Base-by-base conservation (phyloP, 768 basidiomycete genomes). In the Rhizopogon vinicolor region DNA sequence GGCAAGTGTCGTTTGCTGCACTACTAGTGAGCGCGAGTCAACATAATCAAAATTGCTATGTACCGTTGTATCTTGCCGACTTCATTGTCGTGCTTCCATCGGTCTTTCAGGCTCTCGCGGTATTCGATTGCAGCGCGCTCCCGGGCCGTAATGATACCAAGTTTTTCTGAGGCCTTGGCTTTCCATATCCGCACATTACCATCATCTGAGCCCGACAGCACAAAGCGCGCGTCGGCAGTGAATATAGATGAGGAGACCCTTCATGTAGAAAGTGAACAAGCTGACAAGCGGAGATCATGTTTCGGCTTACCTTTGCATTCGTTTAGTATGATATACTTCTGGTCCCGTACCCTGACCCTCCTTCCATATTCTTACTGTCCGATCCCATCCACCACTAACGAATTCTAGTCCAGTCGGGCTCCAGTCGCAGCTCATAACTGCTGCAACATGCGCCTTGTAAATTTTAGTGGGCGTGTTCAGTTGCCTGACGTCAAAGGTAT, bases 341-440 rank as follows among this genome's bases (percentile, higher is more conserved):
- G 89, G 83, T 7, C 80, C 78, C 31, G 83, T 83, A 0, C 95
- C 94, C 41, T 79, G 82, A 28, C 89, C 91, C 62, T 92, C 86
- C 61, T 86, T 86, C 96, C 96, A 99, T 69, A 98, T 82, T 56
- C 95, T 78, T 44, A 98, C 79, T 2, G 95, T 98, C 44, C 95
- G 82, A 69, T 99, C 97, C 87, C 96, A 98, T 2, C 92, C 90
- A 10, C 97, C 97, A 58, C 90, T 93, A 28, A 98, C 95, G 68
- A 98, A 97, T 65, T 94, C 95, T 35, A 87, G 78, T 10, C 97
- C 97, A 0, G 95, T 98, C 1, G 97, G 97, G 56, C 87, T 87
- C 97, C 97, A 98, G 58, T 98, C 96, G 63, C 94, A 96, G 49
- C 85, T 85, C 88, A 94, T 98, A 41, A 97, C 97, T 3, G 93